A percentile compares a stretch with the other conserved stretches of the same genome.
Evolutionary conservation across 2,329 filamentous ascomycete species (phyloP).

Genomic region (Decorospora gaudefroyi): DNA sequence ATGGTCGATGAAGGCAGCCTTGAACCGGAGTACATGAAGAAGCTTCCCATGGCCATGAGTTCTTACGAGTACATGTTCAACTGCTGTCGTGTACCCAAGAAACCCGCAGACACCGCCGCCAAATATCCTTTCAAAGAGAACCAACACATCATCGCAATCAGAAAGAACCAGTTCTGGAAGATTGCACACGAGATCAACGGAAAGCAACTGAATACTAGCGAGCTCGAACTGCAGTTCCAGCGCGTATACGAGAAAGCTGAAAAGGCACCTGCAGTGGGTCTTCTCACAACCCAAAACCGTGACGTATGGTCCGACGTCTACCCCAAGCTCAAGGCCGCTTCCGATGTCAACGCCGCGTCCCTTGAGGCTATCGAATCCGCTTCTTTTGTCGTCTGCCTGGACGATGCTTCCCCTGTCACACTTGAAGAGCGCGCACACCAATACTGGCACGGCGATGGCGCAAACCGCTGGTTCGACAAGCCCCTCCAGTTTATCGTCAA

Average conservation of each 20-base stretch:
- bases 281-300: conserved; percentile 88
- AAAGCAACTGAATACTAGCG: conserved; percentile 81
- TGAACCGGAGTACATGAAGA: conserved; percentile 99
- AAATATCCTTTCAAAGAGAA: conserved; percentile 77
- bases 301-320: conserved; percentile 83
- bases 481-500: conserved; percentile 97
- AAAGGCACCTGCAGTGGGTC: conserved; percentile 72
- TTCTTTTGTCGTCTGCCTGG: conserved; percentile 89
- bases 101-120: conserved; percentile 77
- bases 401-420: conserved; percentile 88
- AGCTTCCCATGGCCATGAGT: conserved; percentile 96
- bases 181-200: conserved; percentile 79
- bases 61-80: conserved; percentile 99
- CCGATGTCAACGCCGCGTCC: conserved; percentile 74
- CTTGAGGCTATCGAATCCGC: conserved; percentile 84
- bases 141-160: conserved; percentile 85
- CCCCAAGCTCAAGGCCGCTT: conserved; percentile 69
- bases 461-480: conserved; percentile 98
- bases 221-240: conserved; percentile 88
- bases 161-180: conserved; percentile 99
- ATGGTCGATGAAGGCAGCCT: conserved; percentile 80
- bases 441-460: conserved; percentile 98
- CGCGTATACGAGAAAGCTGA: conserved; percentile 76
- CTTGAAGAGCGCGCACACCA: conserved; percentile 92
- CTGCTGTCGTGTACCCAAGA: conserved; percentile 79